Conservation (phyloP, 2,329 filamentous ascomycete species). For the Coniosporium tulheliwenetii region DNA sequence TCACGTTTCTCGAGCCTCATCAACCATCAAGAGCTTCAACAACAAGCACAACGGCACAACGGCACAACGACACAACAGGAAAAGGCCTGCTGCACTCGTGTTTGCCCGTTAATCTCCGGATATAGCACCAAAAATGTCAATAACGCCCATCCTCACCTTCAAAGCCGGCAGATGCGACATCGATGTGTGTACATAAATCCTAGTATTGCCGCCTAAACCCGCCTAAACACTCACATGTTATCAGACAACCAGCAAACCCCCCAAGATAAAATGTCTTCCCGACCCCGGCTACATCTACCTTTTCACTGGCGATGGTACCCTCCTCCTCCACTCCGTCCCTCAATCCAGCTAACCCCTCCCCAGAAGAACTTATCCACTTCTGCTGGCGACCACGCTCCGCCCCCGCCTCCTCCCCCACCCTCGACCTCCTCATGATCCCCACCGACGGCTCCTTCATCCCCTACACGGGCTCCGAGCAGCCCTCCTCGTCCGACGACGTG, state of each 20-base stretch:
- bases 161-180: conserved; percentile 84
- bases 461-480: conserved; percentile 42
- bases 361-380: conserved; percentile 77
- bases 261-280: conserved; percentile 55
- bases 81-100: too few species aligned
- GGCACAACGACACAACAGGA: too few species aligned
- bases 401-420: conserved; percentile 54
- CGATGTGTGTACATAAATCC: conserved; percentile 44
- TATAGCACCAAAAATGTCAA: conserved; percentile 45
- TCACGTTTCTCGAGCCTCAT: too few species aligned
- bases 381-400: conserved; percentile 81
- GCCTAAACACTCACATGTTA: conserved; percentile 3
- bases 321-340: background rate
- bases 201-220: background rate
- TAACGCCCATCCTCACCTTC: conserved; percentile 80
- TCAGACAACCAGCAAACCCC: conserved; percentile 20
- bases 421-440: conserved; percentile 90
- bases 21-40: too few species aligned
- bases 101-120: too few species aligned
- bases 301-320: conserved; percentile 71
- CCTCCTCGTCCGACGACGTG: conserved; percentile 38
- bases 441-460: conserved; percentile 75
- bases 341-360: conserved; percentile 5
- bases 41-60: too few species aligned
- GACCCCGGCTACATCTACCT: conserved; percentile 82